A percentile compares a stretch with the other conserved stretches of the same genome.
These are phyloP conservation scores for Cyberlindnera euphorbiiphila DNA, from an alignment of 805 yeast species.

Conservation along the genomic window DNA sequence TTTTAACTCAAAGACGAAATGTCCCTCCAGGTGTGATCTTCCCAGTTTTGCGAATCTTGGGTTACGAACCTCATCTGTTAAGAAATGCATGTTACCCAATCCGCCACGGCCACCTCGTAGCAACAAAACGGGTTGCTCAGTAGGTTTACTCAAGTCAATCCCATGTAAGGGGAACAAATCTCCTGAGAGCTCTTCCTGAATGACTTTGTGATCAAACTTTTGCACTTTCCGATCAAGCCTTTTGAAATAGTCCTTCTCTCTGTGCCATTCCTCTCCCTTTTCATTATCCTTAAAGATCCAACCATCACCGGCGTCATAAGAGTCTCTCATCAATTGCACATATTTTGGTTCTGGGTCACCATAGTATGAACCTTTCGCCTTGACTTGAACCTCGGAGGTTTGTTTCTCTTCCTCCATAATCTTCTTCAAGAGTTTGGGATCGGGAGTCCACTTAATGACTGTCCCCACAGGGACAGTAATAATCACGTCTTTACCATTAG, in stretches of 20 bases:
- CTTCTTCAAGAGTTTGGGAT: constrained; percentile 45
- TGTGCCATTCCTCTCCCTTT: constrained; percentile 61
- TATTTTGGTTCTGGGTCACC: constrained; percentile 35
- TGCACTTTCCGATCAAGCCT: constrained; percentile 61
- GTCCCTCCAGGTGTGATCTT: constrained; percentile 59
- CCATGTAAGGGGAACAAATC: constrained; percentile 85
- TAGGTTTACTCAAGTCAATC: constrained; percentile 59
- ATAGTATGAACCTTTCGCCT: constrained; percentile 27
- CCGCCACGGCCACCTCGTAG: constrained; percentile 92
- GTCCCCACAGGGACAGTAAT: constrained; percentile 94
- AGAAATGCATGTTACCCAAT: constrained; percentile 92
- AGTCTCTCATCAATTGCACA: constrained; percentile 60
- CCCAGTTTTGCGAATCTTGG: constrained; percentile 88
- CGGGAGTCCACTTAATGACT: constrained; percentile 77
- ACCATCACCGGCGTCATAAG: constrained; percentile 70
- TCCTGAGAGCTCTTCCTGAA: constrained; percentile 50
- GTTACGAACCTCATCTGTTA: constrained; percentile 77
- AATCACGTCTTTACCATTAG: constrained; percentile 71
- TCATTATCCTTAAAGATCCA: constrained; percentile 81
- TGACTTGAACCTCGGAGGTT: constrained; percentile 31
- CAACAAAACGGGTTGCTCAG: constrained; percentile 63
- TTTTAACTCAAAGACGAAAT: constrained; percentile 78
- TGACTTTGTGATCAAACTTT: constrained; percentile 56
- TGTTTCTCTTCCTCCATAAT: constrained; percentile 15
- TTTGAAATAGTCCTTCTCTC: constrained; percentile 59